These are phyloP conservation scores for Aspergillus neotritici DNA, from an alignment of 2,329 filamentous ascomycete species.

Conservation along the genomic window DNA sequence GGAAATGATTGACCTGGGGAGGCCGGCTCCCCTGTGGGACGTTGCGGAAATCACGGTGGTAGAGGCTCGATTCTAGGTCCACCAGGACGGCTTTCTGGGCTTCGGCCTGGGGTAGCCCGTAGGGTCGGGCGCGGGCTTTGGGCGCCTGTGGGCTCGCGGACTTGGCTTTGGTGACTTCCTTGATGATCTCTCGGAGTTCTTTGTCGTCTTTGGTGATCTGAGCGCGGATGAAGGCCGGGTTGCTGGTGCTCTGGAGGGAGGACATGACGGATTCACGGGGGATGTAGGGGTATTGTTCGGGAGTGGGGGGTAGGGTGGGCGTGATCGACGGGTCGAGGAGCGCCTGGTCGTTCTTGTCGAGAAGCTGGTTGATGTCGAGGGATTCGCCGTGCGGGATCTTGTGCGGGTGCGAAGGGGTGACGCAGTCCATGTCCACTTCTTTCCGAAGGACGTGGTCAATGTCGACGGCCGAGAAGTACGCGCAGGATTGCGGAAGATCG, in stretches of 20 bases:
- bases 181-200: conserved; percentile 69
- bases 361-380: conserved; percentile 72
- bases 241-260: conserved; percentile 51
- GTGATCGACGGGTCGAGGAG: conserved; percentile 60
- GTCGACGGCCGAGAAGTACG: conserved; percentile 93
- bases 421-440: conserved; percentile 95
- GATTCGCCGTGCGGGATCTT: conserved; percentile 81
- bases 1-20: conserved; percentile 19
- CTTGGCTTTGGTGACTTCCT: conserved; percentile 47
- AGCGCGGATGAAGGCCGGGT: conserved; percentile 67
- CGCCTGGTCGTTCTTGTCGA: conserved; percentile 65
- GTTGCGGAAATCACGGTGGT: conserved; percentile 24
- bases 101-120: conserved; percentile 28
- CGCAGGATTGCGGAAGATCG: conserved; percentile 87
- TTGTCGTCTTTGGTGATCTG: conserved; percentile 72
- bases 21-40: conserved; percentile 26
- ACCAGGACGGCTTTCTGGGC: conserved; percentile 43
- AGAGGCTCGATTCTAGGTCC: conserved; percentile 37
- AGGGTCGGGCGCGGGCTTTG: conserved; percentile 26
- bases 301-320: conserved; percentile 53
- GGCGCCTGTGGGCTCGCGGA: conserved; percentile 13
- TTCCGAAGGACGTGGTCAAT: conserved; percentile 95
- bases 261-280: conserved; percentile 77
- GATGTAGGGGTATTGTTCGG: conserved; percentile 61
- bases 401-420: conserved; percentile 78